A percentile compares a stretch with the other conserved stretches of the same genome.
Evolutionary conservation across 495 filamentous ascomycete species (phyloP).

Genomic region (Chaetomium cochliodes): DNA sequence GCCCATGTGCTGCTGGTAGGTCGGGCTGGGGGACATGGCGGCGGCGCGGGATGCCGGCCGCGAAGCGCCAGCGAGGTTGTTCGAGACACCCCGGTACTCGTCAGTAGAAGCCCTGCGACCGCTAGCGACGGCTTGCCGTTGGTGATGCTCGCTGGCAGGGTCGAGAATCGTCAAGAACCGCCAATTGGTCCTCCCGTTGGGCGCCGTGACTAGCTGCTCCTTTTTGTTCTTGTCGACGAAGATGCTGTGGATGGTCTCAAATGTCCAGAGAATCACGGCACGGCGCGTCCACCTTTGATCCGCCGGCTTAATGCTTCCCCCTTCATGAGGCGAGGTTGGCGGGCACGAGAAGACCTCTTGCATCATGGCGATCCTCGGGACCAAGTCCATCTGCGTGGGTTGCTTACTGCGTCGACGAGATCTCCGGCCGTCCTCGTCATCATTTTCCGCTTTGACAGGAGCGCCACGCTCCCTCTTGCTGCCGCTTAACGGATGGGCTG

Average conservation of each 20-base stretch:
- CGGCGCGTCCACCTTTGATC: conserved; percentile 43
- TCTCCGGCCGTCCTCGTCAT: conserved; percentile 19
- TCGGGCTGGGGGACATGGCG: conserved; percentile 47
- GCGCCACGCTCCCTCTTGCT: conserved; percentile 11
- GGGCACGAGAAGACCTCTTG: conserved; percentile 51
- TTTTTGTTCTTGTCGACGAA: conserved; percentile 23
- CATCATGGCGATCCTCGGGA: conserved; percentile 50
- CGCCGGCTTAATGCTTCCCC: conserved; percentile 1
- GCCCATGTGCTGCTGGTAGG: conserved; percentile 43
- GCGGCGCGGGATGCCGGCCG: conserved; percentile 33
- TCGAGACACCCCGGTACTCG: conserved; percentile 1
- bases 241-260: conserved; percentile 44
- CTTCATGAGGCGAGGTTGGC: conserved; percentile 30
- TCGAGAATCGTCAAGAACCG: conserved; percentile 50
- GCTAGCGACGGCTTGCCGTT: conserved; percentile 42
- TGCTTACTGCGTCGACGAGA: conserved; percentile 13
- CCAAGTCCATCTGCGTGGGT: conserved; percentile 46
- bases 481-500: conserved; percentile 35
- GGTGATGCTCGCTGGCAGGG: conserved; percentile 47
- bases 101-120: conserved; percentile 17
- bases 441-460: conserved; percentile 23
- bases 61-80: conserved; percentile 10
- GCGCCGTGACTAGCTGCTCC: conserved; percentile 31
- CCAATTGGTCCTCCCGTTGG: conserved; percentile 41
- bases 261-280: conserved; percentile 49